A percentile compares a stretch with the other conserved stretches of the same genome.
Conservation (phyloP, 78 protist species). For the Diacronema lutheri region DNA sequence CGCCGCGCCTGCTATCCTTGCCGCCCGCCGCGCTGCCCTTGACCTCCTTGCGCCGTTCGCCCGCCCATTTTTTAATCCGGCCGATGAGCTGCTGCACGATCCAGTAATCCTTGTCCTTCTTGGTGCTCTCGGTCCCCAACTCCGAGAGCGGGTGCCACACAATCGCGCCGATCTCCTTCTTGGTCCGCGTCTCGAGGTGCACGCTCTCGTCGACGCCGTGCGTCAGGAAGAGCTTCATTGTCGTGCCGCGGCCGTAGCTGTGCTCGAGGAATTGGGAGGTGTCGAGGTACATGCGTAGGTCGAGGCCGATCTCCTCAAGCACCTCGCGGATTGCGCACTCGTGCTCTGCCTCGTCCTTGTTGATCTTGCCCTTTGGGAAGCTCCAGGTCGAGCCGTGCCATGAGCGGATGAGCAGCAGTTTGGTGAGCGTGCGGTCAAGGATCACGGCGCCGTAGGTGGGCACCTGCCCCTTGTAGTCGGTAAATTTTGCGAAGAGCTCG, state of each 20-base stretch:
- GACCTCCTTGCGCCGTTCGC: background rate
- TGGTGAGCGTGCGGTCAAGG: conserved; percentile 56
- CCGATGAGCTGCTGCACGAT: background rate
- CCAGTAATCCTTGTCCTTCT: background rate
- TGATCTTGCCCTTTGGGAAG: conserved; percentile 83
- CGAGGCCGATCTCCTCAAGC: conserved; percentile 74
- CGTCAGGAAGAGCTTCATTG: conserved; percentile 55
- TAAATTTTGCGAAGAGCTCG: conserved; percentile 55
- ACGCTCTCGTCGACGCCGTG: conserved; percentile 65
- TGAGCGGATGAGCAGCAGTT: conserved; percentile 55
- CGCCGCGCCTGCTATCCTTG: no score
- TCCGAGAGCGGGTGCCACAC: conserved; percentile 30
- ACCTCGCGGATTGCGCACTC: conserved; percentile 84
- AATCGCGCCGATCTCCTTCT: conserved; percentile 76
- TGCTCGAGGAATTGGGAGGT: conserved; percentile 38
- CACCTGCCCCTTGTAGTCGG: conserved; percentile 63
- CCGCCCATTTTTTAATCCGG: background rate
- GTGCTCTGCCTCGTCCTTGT: conserved; percentile 56
- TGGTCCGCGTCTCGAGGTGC: conserved; percentile 63
- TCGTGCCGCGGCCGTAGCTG: conserved; percentile 41
- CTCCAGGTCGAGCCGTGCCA: conserved; percentile 70
- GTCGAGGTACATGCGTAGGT: conserved; percentile 41
- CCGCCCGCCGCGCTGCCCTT: background rate
- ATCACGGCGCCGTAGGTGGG: conserved; percentile 83
- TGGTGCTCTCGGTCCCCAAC: background rate